These are phyloP conservation scores for Ogataea kodamae DNA, from an alignment of 805 yeast genomes.

Conservation along the genomic window DNA sequence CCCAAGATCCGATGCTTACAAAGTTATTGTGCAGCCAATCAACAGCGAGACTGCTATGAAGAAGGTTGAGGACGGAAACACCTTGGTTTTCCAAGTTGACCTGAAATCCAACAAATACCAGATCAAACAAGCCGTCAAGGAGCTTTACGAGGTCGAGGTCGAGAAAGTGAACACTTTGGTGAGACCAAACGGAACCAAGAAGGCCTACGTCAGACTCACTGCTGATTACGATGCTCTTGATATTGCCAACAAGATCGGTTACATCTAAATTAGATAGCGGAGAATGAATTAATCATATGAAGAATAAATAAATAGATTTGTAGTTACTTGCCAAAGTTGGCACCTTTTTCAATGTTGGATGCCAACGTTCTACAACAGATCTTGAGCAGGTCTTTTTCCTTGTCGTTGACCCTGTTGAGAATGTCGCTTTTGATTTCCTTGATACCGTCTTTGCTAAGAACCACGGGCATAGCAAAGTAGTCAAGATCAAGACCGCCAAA, in stretches of 20 bases:
- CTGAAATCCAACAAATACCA: conserved; percentile 97
- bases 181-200: conserved; percentile 99
- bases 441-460: conserved; percentile 52
- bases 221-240: conserved; percentile 99
- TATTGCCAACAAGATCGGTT: conserved; percentile 99
- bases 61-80: conserved; percentile 99
- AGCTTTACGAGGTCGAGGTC: conserved; percentile 95
- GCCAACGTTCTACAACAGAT: conserved; percentile 53
- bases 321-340: conserved; percentile 19
- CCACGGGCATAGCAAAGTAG: conserved; percentile 64
- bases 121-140: conserved; percentile 97
- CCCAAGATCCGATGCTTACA: conserved; percentile 95
- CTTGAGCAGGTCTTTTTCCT: conserved; percentile 53
- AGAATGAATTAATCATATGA: conserved; percentile 12
- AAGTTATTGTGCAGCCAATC: conserved; percentile 89
- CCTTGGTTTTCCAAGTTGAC: conserved; percentile 97
- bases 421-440: conserved; percentile 51
- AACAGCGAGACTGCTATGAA: conserved; percentile 98
- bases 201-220: conserved; percentile 98
- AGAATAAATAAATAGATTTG: conserved; percentile 21
- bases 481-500: conserved; percentile 27
- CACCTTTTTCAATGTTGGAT: conserved; percentile 59
- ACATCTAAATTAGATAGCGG: conserved; percentile 59
- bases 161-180: conserved; percentile 92
- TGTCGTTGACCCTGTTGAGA: conserved; percentile 44